Base-by-base conservation (phyloP, 148 eudicot species). In the Nyssa sinensis region DNA sequence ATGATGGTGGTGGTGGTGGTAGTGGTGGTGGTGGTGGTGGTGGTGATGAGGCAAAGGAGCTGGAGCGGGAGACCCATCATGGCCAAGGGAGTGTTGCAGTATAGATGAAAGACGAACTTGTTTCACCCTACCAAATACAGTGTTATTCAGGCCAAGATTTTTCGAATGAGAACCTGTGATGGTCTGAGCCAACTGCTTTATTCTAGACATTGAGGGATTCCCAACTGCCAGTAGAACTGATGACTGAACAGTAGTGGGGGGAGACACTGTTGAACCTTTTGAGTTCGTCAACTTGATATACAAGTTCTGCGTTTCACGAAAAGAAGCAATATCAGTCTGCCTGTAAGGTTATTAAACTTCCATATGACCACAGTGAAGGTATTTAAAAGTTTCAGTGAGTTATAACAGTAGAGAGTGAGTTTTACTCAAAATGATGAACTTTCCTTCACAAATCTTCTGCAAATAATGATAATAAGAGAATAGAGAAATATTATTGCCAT, bases 61-160 rank as follows among this genome's bases (percentile, higher is more conserved):
- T 69, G 93, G 96, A 71, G 98, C 82, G 47, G 94, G 92, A 28
- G 89, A 74, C 10, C 89, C 87, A 71, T 69, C 86, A 55, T 79
- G 73, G 62, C 84, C 79, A 41, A 80, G 86, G 13, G 90, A 84
- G 80, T 90, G 91, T 66, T 82, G 95, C 49, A 88, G 82, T 31
- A 84, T 63, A 23, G 97, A 90, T 51, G 98, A 95, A 75, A 95
- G 98, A 77, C 88, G 83, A 71, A 95, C 91, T 78, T 92, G 97
- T 73, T 95, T 95, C 7, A 95, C 98, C 72, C 77, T 88, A 30
- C 98, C 98, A 81, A 95, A 95, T 21, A 88, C 92, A 0, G 90
- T 89, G 84, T 95, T 89, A 66, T 95, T 90, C 32, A 95, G 90
- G 64, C 98, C 98, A 19, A 95, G 98, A 75, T 95, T 95, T 82